Base-by-base conservation (phyloP, 192 early-diverging fungal species). In the Linnemannia elongata region DNA sequence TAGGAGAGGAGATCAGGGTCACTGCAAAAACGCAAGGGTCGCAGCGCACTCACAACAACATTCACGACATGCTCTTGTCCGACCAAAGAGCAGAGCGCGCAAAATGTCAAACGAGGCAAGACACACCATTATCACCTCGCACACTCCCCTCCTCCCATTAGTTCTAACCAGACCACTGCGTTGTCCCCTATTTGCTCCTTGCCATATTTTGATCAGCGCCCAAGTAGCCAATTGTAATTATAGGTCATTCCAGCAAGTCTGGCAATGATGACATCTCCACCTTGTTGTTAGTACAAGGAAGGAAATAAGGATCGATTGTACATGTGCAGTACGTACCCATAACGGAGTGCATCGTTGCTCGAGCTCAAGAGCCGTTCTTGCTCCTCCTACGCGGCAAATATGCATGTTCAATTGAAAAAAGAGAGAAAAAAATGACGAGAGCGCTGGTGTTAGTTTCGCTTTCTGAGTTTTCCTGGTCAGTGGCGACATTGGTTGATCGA, bases 321-420 rank as follows among this genome's bases (percentile, higher is more conserved):
- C 18, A 52, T 73, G 33, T 60, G 24, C 18, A 52, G 49, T n/a
- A 41, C 84, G 52, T 81, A 86, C 84, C 75, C 75, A 77, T 86
- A 81, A 68, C 49, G 44, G 15, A 27, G 42, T 49, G 55, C 55
- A 41, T 86, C 70, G 35, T 10, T 73, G 60, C 4, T 60, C 30
- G 63, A 70, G 60, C 74, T 71, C 69, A 86, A 36, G 33, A 86
- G 84, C 39, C 71, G 74, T 45, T 24, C 39, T 63, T 57, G 74
- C 27, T 86, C 84, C 72, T 85, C 75, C 84, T 86, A 77, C 24
- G 24, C 15, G 39, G 9, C 2, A 36, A 3, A 17, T 44, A 27
- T 36, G 12, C n/a, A 33, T 22, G 12, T 52, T 54, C 42, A 66
- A 20, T 74, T 74, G 41, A 45, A 42, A 72, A 4, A 38, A 38